A percentile compares a stretch with the other conserved stretches of the same genome.
These are phyloP conservation scores for Schoenoplectus triqueter DNA, from an alignment of 202 grass and related monocot species.

Conservation along the genomic window DNA sequence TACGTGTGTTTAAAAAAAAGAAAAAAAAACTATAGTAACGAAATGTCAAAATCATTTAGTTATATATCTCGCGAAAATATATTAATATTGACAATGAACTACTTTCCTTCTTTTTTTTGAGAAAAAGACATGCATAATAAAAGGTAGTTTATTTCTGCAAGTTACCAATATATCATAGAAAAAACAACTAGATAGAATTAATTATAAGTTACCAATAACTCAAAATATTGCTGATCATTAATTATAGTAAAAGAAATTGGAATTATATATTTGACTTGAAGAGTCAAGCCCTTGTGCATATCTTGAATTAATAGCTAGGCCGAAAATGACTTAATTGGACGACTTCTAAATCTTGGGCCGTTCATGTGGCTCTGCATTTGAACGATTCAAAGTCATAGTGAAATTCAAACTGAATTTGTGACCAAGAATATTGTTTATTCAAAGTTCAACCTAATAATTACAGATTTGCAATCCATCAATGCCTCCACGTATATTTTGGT, in stretches of 20 bases:
- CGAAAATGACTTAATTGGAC: not conserved
- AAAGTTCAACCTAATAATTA: conserved; percentile 1
- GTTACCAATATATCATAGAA: not conserved
- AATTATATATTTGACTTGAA: not conserved
- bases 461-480: not conserved
- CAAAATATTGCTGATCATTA: not conserved
- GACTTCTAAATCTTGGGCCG: not conserved
- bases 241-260: not conserved
- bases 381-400: not conserved
- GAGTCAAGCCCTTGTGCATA: not conserved
- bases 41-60: too few relatives aligned
- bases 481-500: not conserved
- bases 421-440: not conserved
- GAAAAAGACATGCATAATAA: not conserved
- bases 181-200: too few relatives aligned
- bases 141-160: not conserved
- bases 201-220: too few relatives aligned
- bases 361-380: not conserved
- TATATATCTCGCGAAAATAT: too few relatives aligned
- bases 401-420: not conserved
- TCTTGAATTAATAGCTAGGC: not conserved
- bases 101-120: too few relatives aligned
- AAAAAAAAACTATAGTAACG: too few relatives aligned
- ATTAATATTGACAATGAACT: too few relatives aligned
- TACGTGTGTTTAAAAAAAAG: too few relatives aligned